These are phyloP conservation scores for Yarrowia deformans DNA, from an alignment of 805 yeast species.

Conservation along the genomic window DNA sequence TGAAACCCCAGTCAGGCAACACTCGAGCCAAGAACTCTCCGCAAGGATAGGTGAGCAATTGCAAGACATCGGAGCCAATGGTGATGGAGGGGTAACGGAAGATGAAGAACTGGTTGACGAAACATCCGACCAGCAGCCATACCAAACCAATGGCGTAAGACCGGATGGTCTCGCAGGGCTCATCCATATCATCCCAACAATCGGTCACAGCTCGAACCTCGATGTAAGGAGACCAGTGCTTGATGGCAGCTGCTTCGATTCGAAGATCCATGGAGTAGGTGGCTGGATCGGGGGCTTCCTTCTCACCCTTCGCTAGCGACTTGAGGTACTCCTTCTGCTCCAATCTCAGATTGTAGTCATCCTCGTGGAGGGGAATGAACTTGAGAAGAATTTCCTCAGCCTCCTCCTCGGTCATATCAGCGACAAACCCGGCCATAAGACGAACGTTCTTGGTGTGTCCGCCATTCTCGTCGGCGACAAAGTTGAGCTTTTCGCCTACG, in stretches of 20 bases:
- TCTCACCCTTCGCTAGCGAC: not conserved
- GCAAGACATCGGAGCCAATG: constrained; percentile 61
- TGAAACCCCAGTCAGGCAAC: constrained; percentile 58
- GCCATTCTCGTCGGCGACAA: not conserved
- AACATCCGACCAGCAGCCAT: constrained; percentile 63
- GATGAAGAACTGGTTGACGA: constrained; percentile 64
- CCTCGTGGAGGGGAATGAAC: constrained; percentile 15
- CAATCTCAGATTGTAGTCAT: constrained; percentile 12
- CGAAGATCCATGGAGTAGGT: constrained; percentile 8
- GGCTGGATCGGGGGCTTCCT: not conserved
- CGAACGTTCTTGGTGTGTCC: constrained; percentile 8
- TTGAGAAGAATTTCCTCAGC: constrained; percentile 3
- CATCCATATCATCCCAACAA: constrained; percentile 45
- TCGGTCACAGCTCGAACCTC: constrained; percentile 65
- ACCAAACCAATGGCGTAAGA: constrained; percentile 59
- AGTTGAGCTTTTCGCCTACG: constrained; percentile 10
- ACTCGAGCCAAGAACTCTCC: constrained; percentile 57
- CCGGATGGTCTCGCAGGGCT: constrained; percentile 60
- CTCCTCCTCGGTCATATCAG: constrained; percentile 2
- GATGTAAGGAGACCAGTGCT: constrained; percentile 61
- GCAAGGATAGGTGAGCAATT: constrained; percentile 65
- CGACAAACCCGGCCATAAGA: not conserved
- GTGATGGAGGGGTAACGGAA: constrained; percentile 63
- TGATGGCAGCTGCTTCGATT: constrained; percentile 55
- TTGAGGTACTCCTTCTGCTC: constrained; percentile 7